Evolutionary conservation across 2,329 filamentous ascomycete genomes (phyloP).

Genomic region (Trichoderma koningiopsis): DNA sequence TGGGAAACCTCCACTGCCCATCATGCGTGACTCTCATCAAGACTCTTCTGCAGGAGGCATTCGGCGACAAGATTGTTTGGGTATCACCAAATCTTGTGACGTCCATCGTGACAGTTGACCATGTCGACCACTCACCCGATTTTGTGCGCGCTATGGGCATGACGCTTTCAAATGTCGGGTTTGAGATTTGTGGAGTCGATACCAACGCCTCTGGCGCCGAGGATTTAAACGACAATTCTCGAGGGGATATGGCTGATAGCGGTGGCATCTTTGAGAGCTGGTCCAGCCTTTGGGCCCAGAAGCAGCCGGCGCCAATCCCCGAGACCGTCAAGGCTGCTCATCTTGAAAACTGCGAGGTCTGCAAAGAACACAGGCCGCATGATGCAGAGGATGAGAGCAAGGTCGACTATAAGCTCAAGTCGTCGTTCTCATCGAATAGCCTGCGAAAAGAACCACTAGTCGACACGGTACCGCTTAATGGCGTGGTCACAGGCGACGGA

Average conservation of each 20-base stretch:
- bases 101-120: slow-evolving; percentile 66
- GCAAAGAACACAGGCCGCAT: slow-evolving; percentile 32
- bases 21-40: slow-evolving; percentile 71
- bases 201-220: slow-evolving; percentile 40
- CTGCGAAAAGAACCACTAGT: not conserved
- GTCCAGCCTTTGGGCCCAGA: slow-evolving; percentile 38
- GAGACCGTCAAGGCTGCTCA: slow-evolving; percentile 37
- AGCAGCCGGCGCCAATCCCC: slow-evolving; percentile 32
- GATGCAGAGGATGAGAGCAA: not conserved
- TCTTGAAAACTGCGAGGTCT: slow-evolving; percentile 44
- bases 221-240: slow-evolving; percentile 33
- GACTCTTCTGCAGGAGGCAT: slow-evolving; percentile 54
- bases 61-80: slow-evolving; percentile 51
- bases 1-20: slow-evolving; percentile 77
- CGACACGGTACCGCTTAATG: slow-evolving; percentile 15
- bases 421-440: slow-evolving; percentile 6
- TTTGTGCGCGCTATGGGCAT: slow-evolving; percentile 47
- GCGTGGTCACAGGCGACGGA: slow-evolving; percentile 27
- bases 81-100: slow-evolving; percentile 72
- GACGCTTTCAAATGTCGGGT: slow-evolving; percentile 59
- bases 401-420: slow-evolving; percentile 7
- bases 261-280: slow-evolving; percentile 36
- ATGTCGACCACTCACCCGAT: slow-evolving; percentile 47
- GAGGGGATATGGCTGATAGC: slow-evolving; percentile 29
- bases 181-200: slow-evolving; percentile 57